Evolutionary conservation across 2,329 filamentous ascomycete genomes (phyloP).

Genomic region (Trichoderma sp.): DNA sequence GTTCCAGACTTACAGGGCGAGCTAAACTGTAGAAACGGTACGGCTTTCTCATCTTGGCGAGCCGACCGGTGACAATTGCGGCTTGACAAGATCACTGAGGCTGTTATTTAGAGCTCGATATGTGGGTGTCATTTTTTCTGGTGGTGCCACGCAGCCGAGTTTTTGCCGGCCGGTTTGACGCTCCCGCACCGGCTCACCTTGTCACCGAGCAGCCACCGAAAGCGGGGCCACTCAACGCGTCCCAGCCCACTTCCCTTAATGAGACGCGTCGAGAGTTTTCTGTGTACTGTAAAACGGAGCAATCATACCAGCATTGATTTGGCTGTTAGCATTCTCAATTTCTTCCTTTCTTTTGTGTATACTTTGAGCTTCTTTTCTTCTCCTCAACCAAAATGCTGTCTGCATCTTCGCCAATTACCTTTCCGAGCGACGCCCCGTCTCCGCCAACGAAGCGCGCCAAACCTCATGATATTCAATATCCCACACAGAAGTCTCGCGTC

Average conservation of each 20-base stretch:
- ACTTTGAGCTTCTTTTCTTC: background rate
- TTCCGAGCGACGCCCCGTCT: slow-evolving; percentile 49
- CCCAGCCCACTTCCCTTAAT: slow-evolving; percentile 17
- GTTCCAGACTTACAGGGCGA: slow-evolving; percentile 52
- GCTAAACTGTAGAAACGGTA: slow-evolving; percentile 63
- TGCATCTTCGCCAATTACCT: slow-evolving; percentile 57
- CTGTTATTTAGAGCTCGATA: slow-evolving; percentile 14
- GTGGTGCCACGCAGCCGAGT: slow-evolving; percentile 2
- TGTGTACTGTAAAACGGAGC: background rate
- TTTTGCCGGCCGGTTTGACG: slow-evolving; percentile 2
- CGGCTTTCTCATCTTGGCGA: slow-evolving; percentile 52
- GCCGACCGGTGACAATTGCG: slow-evolving; percentile 23
- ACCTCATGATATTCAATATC: slow-evolving; percentile 34
- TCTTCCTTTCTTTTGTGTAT: background rate
- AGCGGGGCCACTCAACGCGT: slow-evolving; percentile 29
- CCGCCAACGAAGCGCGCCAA: slow-evolving; percentile 35
- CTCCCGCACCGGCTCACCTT: background rate
- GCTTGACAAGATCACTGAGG: slow-evolving; percentile 15
- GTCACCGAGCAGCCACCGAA: background rate
- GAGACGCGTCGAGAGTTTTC: slow-evolving; percentile 20
- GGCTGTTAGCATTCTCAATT: background rate
- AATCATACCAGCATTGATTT: background rate
- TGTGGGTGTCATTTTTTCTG: slow-evolving; percentile 18
- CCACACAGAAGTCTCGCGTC: slow-evolving; percentile 35
- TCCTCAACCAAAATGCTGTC: slow-evolving; percentile 48